Conservation (phyloP, 1,284 basidiomycete genomes). For the Tilletia walkeri region DNA sequence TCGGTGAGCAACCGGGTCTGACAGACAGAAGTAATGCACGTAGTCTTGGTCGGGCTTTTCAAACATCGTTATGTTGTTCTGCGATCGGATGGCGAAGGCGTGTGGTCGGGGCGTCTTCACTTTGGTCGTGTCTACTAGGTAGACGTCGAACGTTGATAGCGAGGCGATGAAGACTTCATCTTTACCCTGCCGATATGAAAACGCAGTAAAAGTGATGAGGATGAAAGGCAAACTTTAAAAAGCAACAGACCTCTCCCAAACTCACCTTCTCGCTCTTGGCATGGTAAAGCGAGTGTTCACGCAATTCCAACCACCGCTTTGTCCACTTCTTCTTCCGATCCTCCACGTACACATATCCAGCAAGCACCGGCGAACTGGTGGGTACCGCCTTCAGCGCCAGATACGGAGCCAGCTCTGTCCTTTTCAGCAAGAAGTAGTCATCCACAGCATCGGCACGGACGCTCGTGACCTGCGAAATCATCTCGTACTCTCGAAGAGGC, state of each 20-base stretch:
- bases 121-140: slow-evolving; percentile 39
- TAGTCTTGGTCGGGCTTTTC: slow-evolving; percentile 50
- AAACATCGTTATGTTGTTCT: slow-evolving; percentile 41
- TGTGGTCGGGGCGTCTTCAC: slow-evolving; percentile 45
- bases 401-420: slow-evolving; percentile 43
- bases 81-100: slow-evolving; percentile 47
- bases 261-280: slow-evolving; percentile 50
- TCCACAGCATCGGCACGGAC: slow-evolving; percentile 31
- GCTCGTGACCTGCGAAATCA: slow-evolving; percentile 41
- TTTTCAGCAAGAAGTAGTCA: slow-evolving; percentile 49
- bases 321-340: slow-evolving; percentile 48
- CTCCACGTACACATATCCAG: slow-evolving; percentile 50
- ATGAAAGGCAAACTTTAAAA: background rate
- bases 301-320: slow-evolving; percentile 53
- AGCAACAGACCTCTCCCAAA: background rate
- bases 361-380: slow-evolving; percentile 37
- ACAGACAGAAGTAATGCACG: slow-evolving; percentile 46
- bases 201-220: background rate
- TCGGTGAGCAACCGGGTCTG: slow-evolving; percentile 46
- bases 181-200: slow-evolving; percentile 32
- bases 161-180: slow-evolving; percentile 44
- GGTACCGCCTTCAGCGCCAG: slow-evolving; percentile 42
- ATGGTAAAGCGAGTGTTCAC: slow-evolving; percentile 48
- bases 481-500: slow-evolving; percentile 53
- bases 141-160: slow-evolving; percentile 49